These are phyloP conservation scores for Lonicera japonica DNA, from an alignment of 129 eudicot genomes.

Conservation along the genomic window DNA sequence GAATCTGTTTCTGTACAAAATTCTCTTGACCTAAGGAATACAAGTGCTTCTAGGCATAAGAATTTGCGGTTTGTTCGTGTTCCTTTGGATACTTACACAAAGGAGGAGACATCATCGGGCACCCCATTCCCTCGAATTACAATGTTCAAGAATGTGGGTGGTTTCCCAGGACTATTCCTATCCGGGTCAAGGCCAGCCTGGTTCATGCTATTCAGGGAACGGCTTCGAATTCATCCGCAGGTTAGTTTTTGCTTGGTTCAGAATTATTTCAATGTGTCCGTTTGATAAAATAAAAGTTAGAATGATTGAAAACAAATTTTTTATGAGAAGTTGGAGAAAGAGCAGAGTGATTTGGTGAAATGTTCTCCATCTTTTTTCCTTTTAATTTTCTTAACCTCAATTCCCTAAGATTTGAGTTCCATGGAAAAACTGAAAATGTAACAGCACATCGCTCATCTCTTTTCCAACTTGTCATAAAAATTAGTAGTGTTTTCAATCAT, in stretches of 20 bases:
- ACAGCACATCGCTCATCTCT: too few species aligned
- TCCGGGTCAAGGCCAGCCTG: constrained; percentile 89
- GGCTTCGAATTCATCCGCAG: constrained; percentile 95
- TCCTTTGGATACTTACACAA: constrained; percentile 61
- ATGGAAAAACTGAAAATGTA: too few species aligned
- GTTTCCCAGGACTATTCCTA: constrained; percentile 72
- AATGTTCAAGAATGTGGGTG: constrained; percentile 79
- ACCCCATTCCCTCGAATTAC: constrained; percentile 56
- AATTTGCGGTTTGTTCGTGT: constrained; percentile 80
- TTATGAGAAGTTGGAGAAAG: too few species aligned
- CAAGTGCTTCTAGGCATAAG: constrained; percentile 67
- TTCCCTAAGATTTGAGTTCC: too few species aligned
- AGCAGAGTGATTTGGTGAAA: too few species aligned
- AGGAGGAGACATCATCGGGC: constrained; percentile 63
- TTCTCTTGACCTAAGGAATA: constrained; percentile 28
- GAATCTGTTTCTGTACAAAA: constrained; percentile 29
- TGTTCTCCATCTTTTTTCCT: too few species aligned
- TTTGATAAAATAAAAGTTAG: too few species aligned
- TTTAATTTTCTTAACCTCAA: too few species aligned
- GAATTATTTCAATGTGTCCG: neutral
- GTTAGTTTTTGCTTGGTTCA: constrained; percentile 26
- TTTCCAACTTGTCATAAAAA: too few species aligned
- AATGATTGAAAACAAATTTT: too few species aligned
- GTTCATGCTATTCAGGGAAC: constrained; percentile 92
- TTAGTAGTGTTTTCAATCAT: too few species aligned